Evolutionary conservation across 2,329 filamentous ascomycete genomes (phyloP).

Genomic region (Thermomyces lanuginosus): DNA sequence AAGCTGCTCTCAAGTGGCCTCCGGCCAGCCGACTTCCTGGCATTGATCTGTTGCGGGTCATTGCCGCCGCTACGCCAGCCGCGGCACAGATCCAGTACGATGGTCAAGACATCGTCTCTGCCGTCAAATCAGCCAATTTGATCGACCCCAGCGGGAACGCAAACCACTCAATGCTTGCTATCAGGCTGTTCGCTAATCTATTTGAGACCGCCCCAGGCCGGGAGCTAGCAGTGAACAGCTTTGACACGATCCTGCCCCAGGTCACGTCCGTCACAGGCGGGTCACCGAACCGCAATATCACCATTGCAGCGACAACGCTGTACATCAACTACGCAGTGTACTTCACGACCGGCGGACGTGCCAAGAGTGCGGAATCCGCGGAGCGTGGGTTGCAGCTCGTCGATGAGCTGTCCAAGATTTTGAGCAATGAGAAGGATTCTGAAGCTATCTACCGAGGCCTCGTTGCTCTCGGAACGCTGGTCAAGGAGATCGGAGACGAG

Average conservation of each 20-base stretch:
- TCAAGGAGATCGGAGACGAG: constrained; percentile 42
- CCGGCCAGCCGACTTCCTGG: constrained; percentile 64
- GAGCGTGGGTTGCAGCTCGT: constrained; percentile 39
- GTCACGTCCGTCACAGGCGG: constrained; percentile 46
- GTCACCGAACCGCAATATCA: constrained; percentile 55
- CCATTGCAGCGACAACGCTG: constrained; percentile 65
- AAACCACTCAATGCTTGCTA: constrained; percentile 77
- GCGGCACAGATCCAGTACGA: constrained; percentile 46
- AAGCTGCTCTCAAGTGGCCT: constrained; percentile 64
- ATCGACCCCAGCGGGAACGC: constrained; percentile 45
- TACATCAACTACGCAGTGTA: constrained; percentile 75
- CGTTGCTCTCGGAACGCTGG: constrained; percentile 65
- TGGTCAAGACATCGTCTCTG: constrained; percentile 41
- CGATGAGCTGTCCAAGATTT: constrained; percentile 44
- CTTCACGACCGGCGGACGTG: constrained; percentile 34
- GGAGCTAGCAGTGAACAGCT: constrained; percentile 40
- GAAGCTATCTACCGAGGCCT: constrained; percentile 73
- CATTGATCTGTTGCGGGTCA: constrained; percentile 72
- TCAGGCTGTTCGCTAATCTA: constrained; percentile 67
- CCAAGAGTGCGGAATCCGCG: constrained; percentile 25
- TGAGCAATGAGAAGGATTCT: constrained; percentile 53
- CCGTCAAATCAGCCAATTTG: no score
- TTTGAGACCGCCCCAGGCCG: constrained; percentile 62
- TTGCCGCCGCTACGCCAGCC: constrained; percentile 50
- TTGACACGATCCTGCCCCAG: constrained; percentile 45